Evolutionary conservation across 306 rosid species (phyloP).

Genomic region (Mucuna pruriens): DNA sequence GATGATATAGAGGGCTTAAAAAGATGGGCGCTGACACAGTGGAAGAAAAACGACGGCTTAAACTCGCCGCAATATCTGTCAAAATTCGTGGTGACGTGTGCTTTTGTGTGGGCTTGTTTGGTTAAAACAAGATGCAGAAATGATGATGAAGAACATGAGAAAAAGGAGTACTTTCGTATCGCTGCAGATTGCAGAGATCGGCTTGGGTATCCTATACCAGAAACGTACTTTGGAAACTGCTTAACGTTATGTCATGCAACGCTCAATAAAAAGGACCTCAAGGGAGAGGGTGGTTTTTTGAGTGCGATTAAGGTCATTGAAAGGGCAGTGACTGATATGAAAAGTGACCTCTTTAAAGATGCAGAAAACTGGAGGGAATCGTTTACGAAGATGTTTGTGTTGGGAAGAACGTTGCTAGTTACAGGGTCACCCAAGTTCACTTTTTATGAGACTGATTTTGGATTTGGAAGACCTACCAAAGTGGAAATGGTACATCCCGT

Average conservation of each 20-base stretch:
- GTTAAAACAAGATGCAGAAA: conserved; percentile 39
- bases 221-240: conserved; percentile 49
- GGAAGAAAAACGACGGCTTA: background rate
- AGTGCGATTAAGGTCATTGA: conserved; percentile 39
- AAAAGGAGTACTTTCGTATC: conserved; percentile 38
- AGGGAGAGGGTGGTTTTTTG: conserved; percentile 44
- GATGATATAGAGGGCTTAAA: conserved; percentile 32
- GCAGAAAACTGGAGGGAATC: conserved; percentile 34
- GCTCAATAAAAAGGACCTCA: conserved; percentile 37
- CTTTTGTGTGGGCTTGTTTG: conserved; percentile 35
- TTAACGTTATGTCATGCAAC: conserved; percentile 27
- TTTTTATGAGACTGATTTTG: conserved; percentile 51
- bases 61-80: conserved; percentile 27
- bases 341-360: conserved; percentile 27
- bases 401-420: conserved; percentile 32
- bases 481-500: conserved; percentile 48
- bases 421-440: conserved; percentile 43
- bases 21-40: conserved; percentile 3
- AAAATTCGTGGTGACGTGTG: conserved; percentile 45
- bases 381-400: conserved; percentile 27
- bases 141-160: background rate
- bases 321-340: conserved; percentile 17
- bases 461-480: conserved; percentile 49
- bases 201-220: conserved; percentile 29
- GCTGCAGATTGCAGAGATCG: conserved; percentile 47